Percentiles rank a stretch among this genome's conserved stretches.
These are phyloP conservation scores for Artemisia annua DNA, from an alignment of 129 eudicot species.

Conservation along the genomic window DNA sequence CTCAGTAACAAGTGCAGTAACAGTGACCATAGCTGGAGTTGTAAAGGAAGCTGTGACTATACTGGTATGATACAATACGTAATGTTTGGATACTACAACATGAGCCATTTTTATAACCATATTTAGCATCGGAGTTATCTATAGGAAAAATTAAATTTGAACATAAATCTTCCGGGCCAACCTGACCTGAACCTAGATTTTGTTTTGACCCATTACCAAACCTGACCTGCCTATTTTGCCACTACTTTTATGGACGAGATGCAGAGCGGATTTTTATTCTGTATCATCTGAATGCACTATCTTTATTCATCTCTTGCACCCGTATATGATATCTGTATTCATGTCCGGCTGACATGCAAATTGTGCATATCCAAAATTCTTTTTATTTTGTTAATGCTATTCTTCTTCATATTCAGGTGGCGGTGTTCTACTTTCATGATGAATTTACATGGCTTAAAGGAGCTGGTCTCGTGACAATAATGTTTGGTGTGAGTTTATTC, in stretches of 20 bases:
- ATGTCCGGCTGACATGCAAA: not conserved
- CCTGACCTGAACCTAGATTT: no score
- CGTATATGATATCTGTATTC: not conserved
- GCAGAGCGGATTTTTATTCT: not conserved
- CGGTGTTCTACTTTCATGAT: slow-evolving; percentile 94
- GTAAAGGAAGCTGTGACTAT: slow-evolving; percentile 98
- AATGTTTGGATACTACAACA: not conserved
- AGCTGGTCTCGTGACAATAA: slow-evolving; percentile 70
- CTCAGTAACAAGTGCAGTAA: slow-evolving; percentile 94
- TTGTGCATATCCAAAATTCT: not conserved
- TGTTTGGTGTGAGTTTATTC: slow-evolving; percentile 88
- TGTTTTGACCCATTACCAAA: no score
- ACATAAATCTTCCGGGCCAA: no score
- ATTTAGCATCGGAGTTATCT: not conserved
- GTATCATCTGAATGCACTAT: not conserved
- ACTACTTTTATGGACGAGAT: not conserved
- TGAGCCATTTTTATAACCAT: not conserved
- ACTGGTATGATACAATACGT: slow-evolving; percentile 49
- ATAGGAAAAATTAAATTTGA: no score
- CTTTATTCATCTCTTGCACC: not conserved
- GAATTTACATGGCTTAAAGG: slow-evolving; percentile 95
- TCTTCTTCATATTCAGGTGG: slow-evolving; percentile 57
- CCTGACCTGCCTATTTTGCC: not conserved
- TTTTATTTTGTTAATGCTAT: slow-evolving; percentile 1
- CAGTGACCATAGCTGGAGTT: slow-evolving; percentile 95